Percentiles rank a stretch among this genome's conserved stretches.
These are phyloP conservation scores for Cordyceps farinosa DNA, from an alignment of 2,329 filamentous ascomycete genomes.

Conservation along the genomic window DNA sequence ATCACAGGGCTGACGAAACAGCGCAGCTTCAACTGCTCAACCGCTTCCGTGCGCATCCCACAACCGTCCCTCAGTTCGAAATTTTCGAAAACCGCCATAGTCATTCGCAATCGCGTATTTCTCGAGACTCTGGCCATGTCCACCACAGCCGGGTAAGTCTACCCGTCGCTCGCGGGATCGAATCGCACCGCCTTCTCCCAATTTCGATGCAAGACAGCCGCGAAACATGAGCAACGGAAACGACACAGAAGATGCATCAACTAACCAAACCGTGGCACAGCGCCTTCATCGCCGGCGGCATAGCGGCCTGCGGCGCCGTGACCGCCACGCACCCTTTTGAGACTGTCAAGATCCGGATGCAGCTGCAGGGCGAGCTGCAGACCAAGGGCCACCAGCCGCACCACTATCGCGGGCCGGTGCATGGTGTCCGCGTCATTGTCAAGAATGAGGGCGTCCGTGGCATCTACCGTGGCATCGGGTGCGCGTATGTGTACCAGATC, in stretches of 20 bases:
- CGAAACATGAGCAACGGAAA: not conserved
- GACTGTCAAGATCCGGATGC: constrained; percentile 97
- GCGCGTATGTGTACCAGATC: constrained; percentile 94
- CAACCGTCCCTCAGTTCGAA: not conserved
- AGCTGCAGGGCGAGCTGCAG: constrained; percentile 93
- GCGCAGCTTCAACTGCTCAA: constrained; percentile 2
- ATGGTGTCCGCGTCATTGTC: constrained; percentile 86
- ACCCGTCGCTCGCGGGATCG: not conserved
- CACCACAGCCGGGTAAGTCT: constrained; percentile 16
- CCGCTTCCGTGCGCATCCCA: not conserved
- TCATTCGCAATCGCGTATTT: not conserved
- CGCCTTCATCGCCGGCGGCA: constrained; percentile 91
- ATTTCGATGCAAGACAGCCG: not conserved
- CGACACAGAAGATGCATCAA: not conserved
- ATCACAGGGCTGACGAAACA: constrained; percentile 11
- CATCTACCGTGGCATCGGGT: constrained; percentile 83
- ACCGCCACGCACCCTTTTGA: constrained; percentile 98
- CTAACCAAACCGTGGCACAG: constrained; percentile 38
- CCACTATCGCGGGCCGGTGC: constrained; percentile 86
- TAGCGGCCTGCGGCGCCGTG: constrained; percentile 95
- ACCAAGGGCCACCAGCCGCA: constrained; percentile 78
- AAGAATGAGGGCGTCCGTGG: constrained; percentile 84
- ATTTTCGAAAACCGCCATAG: not conserved
- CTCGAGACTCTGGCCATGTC: constrained; percentile 10
- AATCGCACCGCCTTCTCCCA: not conserved